These are phyloP conservation scores for Saturnispora dispora DNA, from an alignment of 805 yeast genomes.

Conservation along the genomic window DNA sequence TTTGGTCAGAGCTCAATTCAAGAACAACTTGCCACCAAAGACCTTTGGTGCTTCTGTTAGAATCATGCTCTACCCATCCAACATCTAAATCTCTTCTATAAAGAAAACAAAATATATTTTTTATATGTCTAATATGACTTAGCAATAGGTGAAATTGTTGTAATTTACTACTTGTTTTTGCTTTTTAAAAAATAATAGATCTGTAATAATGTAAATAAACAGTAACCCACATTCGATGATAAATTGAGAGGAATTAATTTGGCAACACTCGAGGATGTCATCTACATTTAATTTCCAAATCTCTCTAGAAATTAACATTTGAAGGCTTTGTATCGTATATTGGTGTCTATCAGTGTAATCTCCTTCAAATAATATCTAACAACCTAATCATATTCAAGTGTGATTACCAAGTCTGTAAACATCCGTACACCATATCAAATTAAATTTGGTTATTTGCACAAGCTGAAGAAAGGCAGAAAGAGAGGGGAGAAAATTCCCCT, in stretches of 20 bases:
- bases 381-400: no score
- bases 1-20: conserved; percentile 97
- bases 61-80: conserved; percentile 99
- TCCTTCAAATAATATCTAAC: no score
- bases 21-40: conserved; percentile 98
- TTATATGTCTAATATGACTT: conserved; percentile 16
- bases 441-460: conserved; percentile 1
- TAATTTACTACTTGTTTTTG: conserved; percentile 2
- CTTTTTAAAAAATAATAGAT: not conserved
- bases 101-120: conserved; percentile 11
- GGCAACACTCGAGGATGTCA: no score
- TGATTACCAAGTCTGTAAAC: not conserved
- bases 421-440: not conserved
- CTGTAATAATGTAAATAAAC: not conserved
- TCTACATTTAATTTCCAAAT: no score
- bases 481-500: conserved; percentile 4
- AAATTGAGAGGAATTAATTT: no score
- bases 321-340: no score
- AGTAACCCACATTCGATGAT: no score
- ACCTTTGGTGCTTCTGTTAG: conserved; percentile 99
- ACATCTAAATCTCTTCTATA: conserved; percentile 60
- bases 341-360: no score
- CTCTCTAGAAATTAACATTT: no score
- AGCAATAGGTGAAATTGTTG: conserved; percentile 4
- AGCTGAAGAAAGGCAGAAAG: not conserved